Evolutionary conservation across 2,329 filamentous ascomycete genomes (phyloP).

Genomic region (Colletotrichum spaethianum): DNA sequence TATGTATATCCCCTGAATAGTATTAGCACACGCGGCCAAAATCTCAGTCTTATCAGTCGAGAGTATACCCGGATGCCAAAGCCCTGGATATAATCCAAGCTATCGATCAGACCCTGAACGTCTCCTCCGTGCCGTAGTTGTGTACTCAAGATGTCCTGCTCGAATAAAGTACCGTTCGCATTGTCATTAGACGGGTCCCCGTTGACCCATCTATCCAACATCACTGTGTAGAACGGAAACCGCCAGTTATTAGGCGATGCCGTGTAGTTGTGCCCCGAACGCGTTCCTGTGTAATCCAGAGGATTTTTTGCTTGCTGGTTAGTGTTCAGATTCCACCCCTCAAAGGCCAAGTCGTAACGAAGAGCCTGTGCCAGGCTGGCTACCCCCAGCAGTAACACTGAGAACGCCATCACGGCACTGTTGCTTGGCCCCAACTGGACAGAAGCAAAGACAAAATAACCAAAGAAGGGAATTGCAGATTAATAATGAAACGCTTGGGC

Average conservation of each 20-base stretch:
- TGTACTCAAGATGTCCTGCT: slow-evolving; percentile 72
- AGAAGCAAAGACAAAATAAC: not conserved
- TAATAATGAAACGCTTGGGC: not conserved
- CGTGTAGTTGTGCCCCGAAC: slow-evolving; percentile 60
- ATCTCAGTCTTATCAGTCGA: not conserved
- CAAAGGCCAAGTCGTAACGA: not conserved
- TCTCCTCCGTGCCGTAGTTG: slow-evolving; percentile 53
- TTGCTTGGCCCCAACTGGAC: not conserved
- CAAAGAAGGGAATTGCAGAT: not conserved
- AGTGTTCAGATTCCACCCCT: not conserved
- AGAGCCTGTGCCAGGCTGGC: not conserved
- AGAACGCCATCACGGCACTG: not conserved
- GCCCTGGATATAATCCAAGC: not conserved
- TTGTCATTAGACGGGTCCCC: slow-evolving; percentile 76
- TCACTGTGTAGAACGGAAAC: slow-evolving; percentile 76
- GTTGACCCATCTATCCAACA: slow-evolving; percentile 75
- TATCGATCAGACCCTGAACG: not conserved
- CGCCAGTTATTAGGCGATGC: slow-evolving; percentile 74
- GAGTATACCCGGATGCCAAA: not conserved
- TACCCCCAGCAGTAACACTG: not conserved
- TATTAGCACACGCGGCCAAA: slow-evolving; percentile 48
- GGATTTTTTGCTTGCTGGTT: not conserved
- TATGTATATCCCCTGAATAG: slow-evolving; percentile 73
- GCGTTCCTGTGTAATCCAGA: not conserved
- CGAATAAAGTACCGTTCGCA: slow-evolving; percentile 71